These are phyloP conservation scores for Thelephora ganbajun DNA, from an alignment of 768 basidiomycete genomes.

Conservation along the genomic window DNA sequence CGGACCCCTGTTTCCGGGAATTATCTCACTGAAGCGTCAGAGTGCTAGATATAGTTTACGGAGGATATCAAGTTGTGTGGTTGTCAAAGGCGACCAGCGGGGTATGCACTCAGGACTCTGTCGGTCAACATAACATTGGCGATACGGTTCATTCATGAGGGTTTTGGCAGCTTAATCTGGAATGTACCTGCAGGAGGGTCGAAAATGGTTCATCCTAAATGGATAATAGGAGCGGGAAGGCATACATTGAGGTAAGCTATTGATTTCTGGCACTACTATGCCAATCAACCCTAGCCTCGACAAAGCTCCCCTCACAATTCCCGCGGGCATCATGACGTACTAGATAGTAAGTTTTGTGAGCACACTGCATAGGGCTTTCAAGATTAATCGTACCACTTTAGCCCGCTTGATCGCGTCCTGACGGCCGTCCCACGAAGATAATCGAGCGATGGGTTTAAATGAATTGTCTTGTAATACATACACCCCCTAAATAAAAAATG, in stretches of 20 bases:
- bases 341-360: conserved; percentile 15
- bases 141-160: too few species aligned
- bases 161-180: conserved; percentile 69
- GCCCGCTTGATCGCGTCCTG: conserved; percentile 60
- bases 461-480: conserved; percentile 88
- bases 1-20: too few species aligned
- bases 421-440: conserved; percentile 73
- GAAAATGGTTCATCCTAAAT: background rate
- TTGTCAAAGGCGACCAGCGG: too few species aligned
- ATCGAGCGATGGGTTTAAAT: conserved; percentile 71
- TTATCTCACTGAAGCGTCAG: too few species aligned
- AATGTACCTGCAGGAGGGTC: conserved; percentile 46
- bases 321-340: conserved; percentile 75
- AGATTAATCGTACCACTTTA: conserved; percentile 39
- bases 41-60: too few species aligned
- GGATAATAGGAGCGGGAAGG: conserved; percentile 2
- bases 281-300: conserved; percentile 63
- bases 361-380: background rate
- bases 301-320: conserved; percentile 75
- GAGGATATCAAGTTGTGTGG: too few species aligned
- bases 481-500: conserved; percentile 44
- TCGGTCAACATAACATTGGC: too few species aligned
- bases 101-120: too few species aligned
- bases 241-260: conserved; percentile 76
- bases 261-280: conserved; percentile 67